Evolutionary conservation across 2,329 filamentous ascomycete genomes (phyloP), one percentile per base, ranked within the genome.

Genomic region (Chaetomium sp.): DNA sequence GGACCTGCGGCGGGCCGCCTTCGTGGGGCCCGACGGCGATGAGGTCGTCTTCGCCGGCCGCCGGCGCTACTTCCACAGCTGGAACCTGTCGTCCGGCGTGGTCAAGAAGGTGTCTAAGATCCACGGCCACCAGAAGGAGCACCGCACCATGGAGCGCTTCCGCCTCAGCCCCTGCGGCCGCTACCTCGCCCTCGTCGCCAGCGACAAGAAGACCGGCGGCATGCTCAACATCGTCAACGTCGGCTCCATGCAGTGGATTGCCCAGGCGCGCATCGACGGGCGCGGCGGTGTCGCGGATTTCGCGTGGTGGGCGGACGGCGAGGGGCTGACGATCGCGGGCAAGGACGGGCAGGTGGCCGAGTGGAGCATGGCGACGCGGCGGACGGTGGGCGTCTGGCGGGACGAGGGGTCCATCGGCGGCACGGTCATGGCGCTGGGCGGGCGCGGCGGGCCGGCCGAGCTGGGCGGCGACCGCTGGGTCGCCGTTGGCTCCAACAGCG

Each of bases 311-410:
- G 84, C 87, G 60, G 87, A 92, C 67, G 91, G 93, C 38, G 85
- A 89, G 49, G 94, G 93, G 4, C 81, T 99, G 72, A 90, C 88
- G 0, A 90, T 97, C 50, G 86, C 91, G 1, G 93, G 92, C 66
- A 93, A 90, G 76, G 92, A 91, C 70, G 95, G 95, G 27, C 91
- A 96, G 74, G 85, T 98, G 7, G 93, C 91, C 60, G 95, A 99
- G 80, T 99, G 92, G 85, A 90, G 88, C 74, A 81, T 96, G 65
- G 81, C 82, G 25, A 79, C 85, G 27, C 84, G 84, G 64, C 85
- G 88, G 12, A 90, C 96, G 60, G 74, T 97, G 1, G 91, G 88
- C 3, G 80, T 93, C 60, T 99, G 95, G 95, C 84, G 87, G 57
- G 95, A 99, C 72, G 92, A 97, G 72, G 95, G 95, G 66, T 91